Evolutionary conservation across 768 basidiomycete genomes (phyloP), one percentile per base, ranked within the genome.

Genomic region (Kwoniella mangroviensis): DNA sequence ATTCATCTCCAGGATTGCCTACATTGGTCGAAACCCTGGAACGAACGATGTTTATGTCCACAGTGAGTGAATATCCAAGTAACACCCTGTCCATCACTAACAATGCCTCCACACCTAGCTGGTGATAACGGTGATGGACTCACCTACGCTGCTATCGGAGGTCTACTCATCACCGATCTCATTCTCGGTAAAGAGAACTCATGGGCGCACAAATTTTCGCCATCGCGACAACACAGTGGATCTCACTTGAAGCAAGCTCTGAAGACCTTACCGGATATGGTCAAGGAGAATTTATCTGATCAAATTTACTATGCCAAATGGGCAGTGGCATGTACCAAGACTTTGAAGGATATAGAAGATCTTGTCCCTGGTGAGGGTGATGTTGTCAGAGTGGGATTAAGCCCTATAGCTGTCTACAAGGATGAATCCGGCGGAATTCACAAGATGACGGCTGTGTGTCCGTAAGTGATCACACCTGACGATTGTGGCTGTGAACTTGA

Each of bases 401-500:
- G 55, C 41, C 69, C 73, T 2, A 59, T 74, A 15, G 73, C 73
- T 19, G 73, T 74, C 1, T 74, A 74, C 41, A 74, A 71, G 59
- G 73, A 74, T 34, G 73, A 74, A 21, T 26, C 54, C 21, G 73
- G 73, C 4, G 40, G 34, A 2, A 51, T 74, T 17, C 69, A 71
- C 55, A 74, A 74, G 67, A 74, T 74, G 73, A 74, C 73, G 17
- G 73, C 73, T 17, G 62, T 74, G 42, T 74, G 73, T 59, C 73
- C 73, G 65, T 66, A 45, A 66, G 68, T 71, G 53, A 56, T 66
- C 19, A 53, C n/a, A n/a, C 9, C n/a, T 12, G 21, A n/a, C 15
- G 40, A 53, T 56, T 13, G 12, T 11, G 5, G 9, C 41, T 42
- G 3, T 43, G 64, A 26, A 9, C 53, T n/a, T 63, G 21, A 53